Evolutionary conservation across 2,329 filamentous ascomycete genomes (phyloP).

Genomic region (Penicillium sp.): DNA sequence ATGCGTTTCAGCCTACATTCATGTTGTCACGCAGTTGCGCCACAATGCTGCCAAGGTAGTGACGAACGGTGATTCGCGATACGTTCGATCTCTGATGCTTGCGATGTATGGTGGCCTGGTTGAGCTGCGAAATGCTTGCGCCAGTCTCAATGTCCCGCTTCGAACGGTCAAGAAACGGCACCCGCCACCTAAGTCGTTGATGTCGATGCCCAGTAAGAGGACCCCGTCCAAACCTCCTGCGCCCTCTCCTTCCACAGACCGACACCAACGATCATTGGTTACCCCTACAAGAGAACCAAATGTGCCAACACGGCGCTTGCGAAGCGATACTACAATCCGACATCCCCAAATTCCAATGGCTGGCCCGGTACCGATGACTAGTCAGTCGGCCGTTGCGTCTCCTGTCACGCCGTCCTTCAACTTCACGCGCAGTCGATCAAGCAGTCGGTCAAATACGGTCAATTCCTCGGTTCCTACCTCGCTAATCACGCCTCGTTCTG

Average conservation of each 20-base stretch:
- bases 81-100: constrained; percentile 56
- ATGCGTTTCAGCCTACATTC: constrained; percentile 49
- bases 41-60: constrained; percentile 50
- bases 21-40: constrained; percentile 48
- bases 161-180: constrained; percentile 25
- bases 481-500: constrained; percentile 68
- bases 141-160: constrained; percentile 46
- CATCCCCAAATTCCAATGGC: constrained; percentile 36
- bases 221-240: constrained; percentile 8
- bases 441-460: constrained; percentile 52
- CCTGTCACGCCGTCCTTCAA: constrained; percentile 33
- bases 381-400: constrained; percentile 27
- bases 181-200: constrained; percentile 25
- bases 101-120: constrained; percentile 56
- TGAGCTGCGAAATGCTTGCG: constrained; percentile 57
- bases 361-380: constrained; percentile 32
- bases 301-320: constrained; percentile 42
- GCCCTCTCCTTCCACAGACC: constrained; percentile 18
- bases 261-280: constrained; percentile 29
- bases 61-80: constrained; percentile 53
- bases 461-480: constrained; percentile 45
- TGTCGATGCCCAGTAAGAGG: constrained; percentile 31
- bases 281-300: constrained; percentile 48
- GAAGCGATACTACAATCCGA: constrained; percentile 51
- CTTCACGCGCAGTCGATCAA: constrained; percentile 42